A percentile compares a stretch with the other conserved stretches of the same genome.
phyloP scores from a whole-genome alignment of 108 stramenopile species.

The Cyclotella sp. region DNA sequence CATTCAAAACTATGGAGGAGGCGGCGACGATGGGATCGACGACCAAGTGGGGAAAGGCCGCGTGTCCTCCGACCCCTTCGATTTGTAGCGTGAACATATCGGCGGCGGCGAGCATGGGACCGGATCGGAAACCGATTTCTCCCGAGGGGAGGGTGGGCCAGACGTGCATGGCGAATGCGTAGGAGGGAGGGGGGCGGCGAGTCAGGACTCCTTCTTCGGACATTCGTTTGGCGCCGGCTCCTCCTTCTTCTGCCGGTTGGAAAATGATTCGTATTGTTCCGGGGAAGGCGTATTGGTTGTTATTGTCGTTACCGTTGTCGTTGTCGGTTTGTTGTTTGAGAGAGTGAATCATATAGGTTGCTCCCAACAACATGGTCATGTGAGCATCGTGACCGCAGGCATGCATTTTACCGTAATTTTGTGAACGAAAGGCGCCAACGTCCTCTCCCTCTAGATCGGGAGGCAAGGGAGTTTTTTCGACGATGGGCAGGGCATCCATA shows the following conservation, averaged over 20 bases:
- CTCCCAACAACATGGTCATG: conserved; percentile 89
- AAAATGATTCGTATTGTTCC: conserved; percentile 89
- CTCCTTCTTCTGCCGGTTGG: conserved; percentile 94
- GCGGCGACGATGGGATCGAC: conserved; percentile 89
- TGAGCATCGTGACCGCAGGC: conserved; percentile 97
- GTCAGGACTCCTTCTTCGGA: conserved; percentile 83
- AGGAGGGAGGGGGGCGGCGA: conserved; percentile 59
- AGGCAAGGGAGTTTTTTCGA: conserved; percentile 63
- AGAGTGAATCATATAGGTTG: conserved; percentile 58
- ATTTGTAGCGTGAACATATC: conserved; percentile 86
- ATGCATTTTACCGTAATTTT: conserved; percentile 82
- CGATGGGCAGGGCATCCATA: conserved; percentile 94
- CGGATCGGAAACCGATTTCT: conserved; percentile 74
- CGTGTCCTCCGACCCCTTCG: conserved; percentile 93
- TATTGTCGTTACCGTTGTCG: conserved; percentile 54
- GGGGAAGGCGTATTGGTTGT: conserved; percentile 56
- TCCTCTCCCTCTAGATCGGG: conserved; percentile 15
- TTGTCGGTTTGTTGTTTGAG: conserved; percentile 43
- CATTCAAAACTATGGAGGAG: conserved; percentile 79
- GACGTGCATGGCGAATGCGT: conserved; percentile 89
- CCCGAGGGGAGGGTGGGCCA: conserved; percentile 72
- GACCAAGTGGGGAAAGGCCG: conserved; percentile 88
- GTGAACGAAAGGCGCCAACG: conserved; percentile 36
- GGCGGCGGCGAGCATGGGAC: conserved; percentile 82
- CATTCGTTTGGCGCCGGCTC: conserved; percentile 91